Conservation (phyloP, 2,329 filamentous ascomycete species). For the Nemania sp. region DNA sequence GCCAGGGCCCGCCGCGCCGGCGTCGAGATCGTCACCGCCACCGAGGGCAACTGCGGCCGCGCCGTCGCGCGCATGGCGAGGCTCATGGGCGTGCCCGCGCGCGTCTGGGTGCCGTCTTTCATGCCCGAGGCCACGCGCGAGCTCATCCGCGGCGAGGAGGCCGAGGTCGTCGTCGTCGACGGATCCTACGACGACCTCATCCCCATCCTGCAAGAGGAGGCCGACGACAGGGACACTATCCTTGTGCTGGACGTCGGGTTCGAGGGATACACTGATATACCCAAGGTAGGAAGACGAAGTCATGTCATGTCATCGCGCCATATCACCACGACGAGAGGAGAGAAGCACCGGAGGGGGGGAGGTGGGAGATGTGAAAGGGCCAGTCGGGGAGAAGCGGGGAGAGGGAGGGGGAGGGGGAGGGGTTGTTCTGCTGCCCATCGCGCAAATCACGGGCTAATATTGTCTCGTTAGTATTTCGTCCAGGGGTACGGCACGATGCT, state of each 20-base stretch:
- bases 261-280: constrained; percentile 67
- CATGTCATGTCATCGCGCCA: neutral
- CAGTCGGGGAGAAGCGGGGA: neutral
- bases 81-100: constrained; percentile 55
- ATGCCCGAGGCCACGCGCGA: constrained; percentile 59
- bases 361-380: neutral
- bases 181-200: constrained; percentile 70
- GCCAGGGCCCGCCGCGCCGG: constrained; percentile 28
- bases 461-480: constrained; percentile 64
- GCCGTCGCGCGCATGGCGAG: constrained; percentile 71
- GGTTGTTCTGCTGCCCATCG: neutral
- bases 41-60: constrained; percentile 78
- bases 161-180: constrained; percentile 57
- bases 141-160: constrained; percentile 66
- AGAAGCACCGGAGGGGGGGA: neutral
- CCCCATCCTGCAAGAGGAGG: constrained; percentile 49
- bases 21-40: constrained; percentile 59
- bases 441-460: constrained; percentile 6
- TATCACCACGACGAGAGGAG: neutral
- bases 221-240: constrained; percentile 50
- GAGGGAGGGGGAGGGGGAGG: no score
- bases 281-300: constrained; percentile 47
- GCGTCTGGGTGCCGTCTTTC: constrained; percentile 65
- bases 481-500: constrained; percentile 79
- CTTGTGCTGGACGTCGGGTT: constrained; percentile 73